A percentile compares a stretch with the other conserved stretches of the same genome.
phyloP scores from a whole-genome alignment of 2,329 filamentous ascomycete species.

The Curvularia verruculosa region DNA sequence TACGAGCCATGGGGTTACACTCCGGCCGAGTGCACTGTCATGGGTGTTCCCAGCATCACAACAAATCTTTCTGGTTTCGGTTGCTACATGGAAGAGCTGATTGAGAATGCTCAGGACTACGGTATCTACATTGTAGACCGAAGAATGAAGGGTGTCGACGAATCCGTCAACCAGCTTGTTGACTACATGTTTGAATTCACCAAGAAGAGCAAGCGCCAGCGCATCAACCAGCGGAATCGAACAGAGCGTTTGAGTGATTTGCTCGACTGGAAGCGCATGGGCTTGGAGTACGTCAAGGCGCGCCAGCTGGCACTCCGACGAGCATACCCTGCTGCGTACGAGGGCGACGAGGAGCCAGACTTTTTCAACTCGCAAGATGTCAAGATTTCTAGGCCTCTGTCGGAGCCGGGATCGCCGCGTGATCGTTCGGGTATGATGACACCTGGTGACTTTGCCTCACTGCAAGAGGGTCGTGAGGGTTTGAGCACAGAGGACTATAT shows the following conservation, averaged over 20 bases:
- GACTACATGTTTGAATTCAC: slow-evolving; percentile 94
- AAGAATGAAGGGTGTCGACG: slow-evolving; percentile 91
- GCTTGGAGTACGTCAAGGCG: slow-evolving; percentile 98
- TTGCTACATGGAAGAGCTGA: slow-evolving; percentile 99
- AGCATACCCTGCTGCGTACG: slow-evolving; percentile 88
- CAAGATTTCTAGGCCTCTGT: slow-evolving; percentile 94
- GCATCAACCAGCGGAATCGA: slow-evolving; percentile 97
- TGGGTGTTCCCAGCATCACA: slow-evolving; percentile 98
- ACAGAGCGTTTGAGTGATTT: slow-evolving; percentile 94
- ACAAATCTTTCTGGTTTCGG: slow-evolving; percentile 98
- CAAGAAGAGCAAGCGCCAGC: slow-evolving; percentile 89
- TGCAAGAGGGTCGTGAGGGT: slow-evolving; percentile 93
- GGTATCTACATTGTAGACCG: slow-evolving; percentile 99
- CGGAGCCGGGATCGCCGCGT: slow-evolving; percentile 88
- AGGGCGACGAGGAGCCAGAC: slow-evolving; percentile 76
- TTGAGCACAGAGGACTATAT: slow-evolving; percentile 97
- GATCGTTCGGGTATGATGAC: slow-evolving; percentile 98
- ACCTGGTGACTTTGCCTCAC: slow-evolving; percentile 92
- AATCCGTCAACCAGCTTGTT: slow-evolving; percentile 94
- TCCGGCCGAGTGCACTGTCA: slow-evolving; percentile 96
- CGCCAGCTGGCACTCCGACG: slow-evolving; percentile 88
- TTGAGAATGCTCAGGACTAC: slow-evolving; percentile 97
- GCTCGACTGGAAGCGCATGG: slow-evolving; percentile 99
- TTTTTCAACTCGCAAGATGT: slow-evolving; percentile 92
- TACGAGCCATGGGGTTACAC: slow-evolving; percentile 99